Evolutionary conservation across 495 filamentous ascomycete genomes (phyloP).

Genomic region (Tirmania nivea): DNA sequence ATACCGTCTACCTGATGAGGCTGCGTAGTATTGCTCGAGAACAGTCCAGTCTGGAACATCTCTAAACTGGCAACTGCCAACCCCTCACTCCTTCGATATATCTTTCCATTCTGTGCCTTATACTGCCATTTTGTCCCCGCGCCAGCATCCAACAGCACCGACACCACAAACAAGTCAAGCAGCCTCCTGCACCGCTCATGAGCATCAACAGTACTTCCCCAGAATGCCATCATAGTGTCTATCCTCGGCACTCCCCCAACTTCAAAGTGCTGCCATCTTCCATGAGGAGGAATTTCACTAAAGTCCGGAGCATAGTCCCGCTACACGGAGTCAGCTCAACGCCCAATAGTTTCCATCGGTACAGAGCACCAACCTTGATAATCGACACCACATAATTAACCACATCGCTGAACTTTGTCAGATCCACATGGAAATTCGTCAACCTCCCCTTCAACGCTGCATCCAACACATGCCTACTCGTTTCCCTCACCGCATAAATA

Average conservation of each 20-base stretch:
- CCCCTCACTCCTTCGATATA: slow-evolving; percentile 74
- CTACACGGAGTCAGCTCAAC: slow-evolving; percentile 24
- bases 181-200: slow-evolving; percentile 55
- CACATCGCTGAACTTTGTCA: slow-evolving; percentile 67
- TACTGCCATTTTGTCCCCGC: slow-evolving; percentile 73
- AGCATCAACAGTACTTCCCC: slow-evolving; percentile 39
- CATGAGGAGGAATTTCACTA: slow-evolving; percentile 61
- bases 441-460: slow-evolving; percentile 63
- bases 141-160: slow-evolving; percentile 75
- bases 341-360: background rate
- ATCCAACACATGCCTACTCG: slow-evolving; percentile 46
- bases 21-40: slow-evolving; percentile 61
- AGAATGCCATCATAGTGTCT: slow-evolving; percentile 45
- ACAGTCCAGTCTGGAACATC: slow-evolving; percentile 92
- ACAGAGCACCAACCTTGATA: slow-evolving; percentile 50
- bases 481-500: slow-evolving; percentile 68
- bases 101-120: slow-evolving; percentile 64
- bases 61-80: slow-evolving; percentile 84
- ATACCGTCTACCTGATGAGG: slow-evolving; percentile 70
- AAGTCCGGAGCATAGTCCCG: slow-evolving; percentile 79
- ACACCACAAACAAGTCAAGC: slow-evolving; percentile 69
- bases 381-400: slow-evolving; percentile 86
- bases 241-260: slow-evolving; percentile 61
- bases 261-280: slow-evolving; percentile 78
- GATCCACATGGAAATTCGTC: slow-evolving; percentile 78